These are phyloP conservation scores for Leccinum colubrinum DNA, from an alignment of 1,284 basidiomycete genomes.

Conservation along the genomic window DNA sequence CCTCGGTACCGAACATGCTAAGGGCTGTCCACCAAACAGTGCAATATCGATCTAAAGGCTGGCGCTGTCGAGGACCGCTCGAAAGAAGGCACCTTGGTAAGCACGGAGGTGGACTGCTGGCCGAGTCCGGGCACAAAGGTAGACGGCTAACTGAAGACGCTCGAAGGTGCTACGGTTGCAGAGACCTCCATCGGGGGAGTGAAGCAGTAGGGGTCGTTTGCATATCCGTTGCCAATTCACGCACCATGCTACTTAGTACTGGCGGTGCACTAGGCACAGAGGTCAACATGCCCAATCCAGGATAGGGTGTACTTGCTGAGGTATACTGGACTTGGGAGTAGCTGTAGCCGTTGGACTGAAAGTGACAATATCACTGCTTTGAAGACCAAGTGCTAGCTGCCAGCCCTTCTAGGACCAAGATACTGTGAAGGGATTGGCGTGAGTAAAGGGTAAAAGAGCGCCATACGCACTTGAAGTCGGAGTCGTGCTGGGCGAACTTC, in stretches of 20 bases:
- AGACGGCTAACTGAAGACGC: conserved; percentile 28
- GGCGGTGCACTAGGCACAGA: conserved; percentile 3
- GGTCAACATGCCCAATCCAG: conserved; percentile 44
- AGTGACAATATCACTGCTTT: conserved; percentile 70
- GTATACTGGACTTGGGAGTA: conserved; percentile 56
- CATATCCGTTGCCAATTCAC: conserved; percentile 33
- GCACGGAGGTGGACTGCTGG: conserved; percentile 20
- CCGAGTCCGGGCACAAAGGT: conserved; percentile 18
- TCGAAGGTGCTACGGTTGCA: conserved; percentile 6
- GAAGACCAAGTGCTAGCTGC: conserved; percentile 76
- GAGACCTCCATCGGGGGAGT: conserved; percentile 14
- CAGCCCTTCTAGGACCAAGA: conserved; percentile 89
- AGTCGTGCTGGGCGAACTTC: conserved; percentile 45
- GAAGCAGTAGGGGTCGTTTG: conserved; percentile 22
- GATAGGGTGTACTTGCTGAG: conserved; percentile 49
- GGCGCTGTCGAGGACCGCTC: conserved; percentile 22
- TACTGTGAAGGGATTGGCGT: conserved; percentile 39
- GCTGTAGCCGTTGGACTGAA: conserved; percentile 60
- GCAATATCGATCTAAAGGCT: conserved; percentile 15
- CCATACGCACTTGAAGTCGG: conserved; percentile 54
- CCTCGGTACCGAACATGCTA: no score
- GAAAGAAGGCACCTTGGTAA: conserved; percentile 30
- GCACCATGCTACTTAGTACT: conserved; percentile 19
- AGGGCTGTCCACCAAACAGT: no score
- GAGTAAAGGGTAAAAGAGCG: conserved; percentile 3